Evolutionary conservation across 2,329 filamentous ascomycete species (phyloP).

Genomic region (Aspergillus sojae): DNA sequence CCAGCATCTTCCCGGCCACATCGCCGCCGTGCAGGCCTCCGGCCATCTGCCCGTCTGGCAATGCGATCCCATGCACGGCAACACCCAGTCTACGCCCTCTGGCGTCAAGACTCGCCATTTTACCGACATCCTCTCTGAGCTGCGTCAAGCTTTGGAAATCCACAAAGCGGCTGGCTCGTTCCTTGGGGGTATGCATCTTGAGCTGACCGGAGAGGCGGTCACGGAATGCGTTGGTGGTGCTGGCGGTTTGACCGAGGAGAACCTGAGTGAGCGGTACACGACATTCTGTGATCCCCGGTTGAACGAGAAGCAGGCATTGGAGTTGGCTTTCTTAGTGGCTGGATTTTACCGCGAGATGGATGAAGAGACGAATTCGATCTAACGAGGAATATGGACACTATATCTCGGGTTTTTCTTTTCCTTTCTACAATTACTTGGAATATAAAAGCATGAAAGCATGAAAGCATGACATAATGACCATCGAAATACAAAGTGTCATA

Average conservation of each 20-base stretch:
- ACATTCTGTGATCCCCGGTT: conserved; percentile 93
- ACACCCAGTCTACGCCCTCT: conserved; percentile 65
- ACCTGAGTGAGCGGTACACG: conserved; percentile 87
- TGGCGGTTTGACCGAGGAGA: conserved; percentile 82
- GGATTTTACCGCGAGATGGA: conserved; percentile 68
- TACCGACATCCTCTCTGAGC: conserved; percentile 83
- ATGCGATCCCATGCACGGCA: conserved; percentile 98
- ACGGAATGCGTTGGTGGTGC: conserved; percentile 95
- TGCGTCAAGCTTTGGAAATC: conserved; percentile 79
- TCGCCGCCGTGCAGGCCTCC: conserved; percentile 81
- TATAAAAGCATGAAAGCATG: not conserved
- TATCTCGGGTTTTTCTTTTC: not conserved
- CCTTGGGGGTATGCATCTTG: conserved; percentile 90
- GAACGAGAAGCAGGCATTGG: conserved; percentile 97
- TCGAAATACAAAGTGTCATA: not conserved
- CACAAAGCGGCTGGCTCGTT: conserved; percentile 83
- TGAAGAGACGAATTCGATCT: conserved; percentile 22
- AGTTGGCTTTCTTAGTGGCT: conserved; percentile 90
- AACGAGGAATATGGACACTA: not conserved
- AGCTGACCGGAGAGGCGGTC: conserved; percentile 92
- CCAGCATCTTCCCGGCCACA: conserved; percentile 77
- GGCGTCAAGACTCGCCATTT: conserved; percentile 94
- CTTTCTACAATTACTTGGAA: not conserved
- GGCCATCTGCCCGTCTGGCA: conserved; percentile 87
- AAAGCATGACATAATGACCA: not conserved